phyloP scores from a whole-genome alignment of 768 basidiomycete species.

The Macrolepiota dolichaula region DNA sequence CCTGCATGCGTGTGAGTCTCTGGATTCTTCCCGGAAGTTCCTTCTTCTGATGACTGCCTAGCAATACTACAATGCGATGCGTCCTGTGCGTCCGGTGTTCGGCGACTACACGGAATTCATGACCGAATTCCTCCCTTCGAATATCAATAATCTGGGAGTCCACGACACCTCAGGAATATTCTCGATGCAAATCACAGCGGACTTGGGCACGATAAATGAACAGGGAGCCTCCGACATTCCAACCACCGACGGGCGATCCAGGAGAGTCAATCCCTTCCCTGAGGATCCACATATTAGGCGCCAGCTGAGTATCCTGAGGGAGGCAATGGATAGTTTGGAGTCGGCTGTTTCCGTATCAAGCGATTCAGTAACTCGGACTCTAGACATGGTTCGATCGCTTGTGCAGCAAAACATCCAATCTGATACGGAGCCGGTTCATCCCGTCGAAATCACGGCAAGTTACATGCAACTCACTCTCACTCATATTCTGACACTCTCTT shows the following conservation, averaged over 20 bases:
- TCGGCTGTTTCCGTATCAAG: conserved; percentile 6
- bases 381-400: conserved; percentile 5
- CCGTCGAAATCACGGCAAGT: background rate
- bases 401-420: background rate
- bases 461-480: background rate
- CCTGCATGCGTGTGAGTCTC: conserved; percentile 45
- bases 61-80: conserved; percentile 7
- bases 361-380: background rate
- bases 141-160: background rate
- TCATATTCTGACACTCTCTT: background rate
- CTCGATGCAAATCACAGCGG: conserved; percentile 1
- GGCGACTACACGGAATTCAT: conserved; percentile 3
- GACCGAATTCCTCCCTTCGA: background rate
- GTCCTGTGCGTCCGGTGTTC: background rate
- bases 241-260: background rate
- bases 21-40: conserved; percentile 1
- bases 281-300: background rate
- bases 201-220: background rate
- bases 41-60: background rate
- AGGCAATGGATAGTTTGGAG: conserved; percentile 6
- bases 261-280: background rate
- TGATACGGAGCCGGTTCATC: background rate
- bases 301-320: background rate
- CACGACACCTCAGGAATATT: background rate
- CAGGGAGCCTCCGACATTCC: background rate